These are phyloP conservation scores for Salicornia ramosissima DNA, from an alignment of 148 eudicot genomes.

Conservation along the genomic window DNA sequence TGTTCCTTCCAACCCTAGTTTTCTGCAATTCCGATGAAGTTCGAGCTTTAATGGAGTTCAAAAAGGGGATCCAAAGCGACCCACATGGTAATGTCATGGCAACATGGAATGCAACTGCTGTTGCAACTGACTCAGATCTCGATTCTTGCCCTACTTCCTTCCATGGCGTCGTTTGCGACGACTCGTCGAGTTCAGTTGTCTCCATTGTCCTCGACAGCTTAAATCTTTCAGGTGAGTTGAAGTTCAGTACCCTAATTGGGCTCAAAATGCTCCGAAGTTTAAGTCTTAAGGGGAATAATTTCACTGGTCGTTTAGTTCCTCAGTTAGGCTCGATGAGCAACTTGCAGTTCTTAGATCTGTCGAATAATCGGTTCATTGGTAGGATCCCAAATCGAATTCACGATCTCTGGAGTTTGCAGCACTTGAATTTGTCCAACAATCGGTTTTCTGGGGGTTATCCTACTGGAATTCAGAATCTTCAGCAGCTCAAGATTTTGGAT, in stretches of 20 bases:
- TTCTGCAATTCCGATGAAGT: conserved; percentile 42
- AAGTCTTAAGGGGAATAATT: conserved; percentile 49
- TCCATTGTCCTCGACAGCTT: conserved; percentile 47
- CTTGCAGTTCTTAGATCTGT: conserved; percentile 66
- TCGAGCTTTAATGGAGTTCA: conserved; percentile 74
- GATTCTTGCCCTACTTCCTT: conserved; percentile 49
- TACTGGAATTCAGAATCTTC: conserved; percentile 47
- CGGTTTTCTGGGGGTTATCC: conserved; percentile 60
- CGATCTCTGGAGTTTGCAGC: conserved; percentile 57
- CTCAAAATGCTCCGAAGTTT: conserved; percentile 48
- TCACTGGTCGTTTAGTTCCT: conserved; percentile 73
- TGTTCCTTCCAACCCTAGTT: conserved; percentile 3
- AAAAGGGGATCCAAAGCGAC: conserved; percentile 64
- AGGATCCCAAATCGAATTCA: conserved; percentile 63
- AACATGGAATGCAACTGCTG: conserved; percentile 42
- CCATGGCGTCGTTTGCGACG: conserved; percentile 57
- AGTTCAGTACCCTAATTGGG: conserved; percentile 48
- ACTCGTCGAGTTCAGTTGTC: conserved; percentile 29
- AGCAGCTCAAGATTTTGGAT: conserved; percentile 70
- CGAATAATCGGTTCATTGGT: conserved; percentile 59
- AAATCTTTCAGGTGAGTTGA: conserved; percentile 60
- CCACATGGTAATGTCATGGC: conserved; percentile 35
- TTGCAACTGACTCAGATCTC: conserved; percentile 27
- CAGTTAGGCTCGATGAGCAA: conserved; percentile 47
- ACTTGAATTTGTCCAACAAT: conserved; percentile 68